A percentile compares a stretch with the other conserved stretches of the same genome.
Conservation (phyloP, 2,329 filamentous ascomycete species). For the Alternaria solani region DNA sequence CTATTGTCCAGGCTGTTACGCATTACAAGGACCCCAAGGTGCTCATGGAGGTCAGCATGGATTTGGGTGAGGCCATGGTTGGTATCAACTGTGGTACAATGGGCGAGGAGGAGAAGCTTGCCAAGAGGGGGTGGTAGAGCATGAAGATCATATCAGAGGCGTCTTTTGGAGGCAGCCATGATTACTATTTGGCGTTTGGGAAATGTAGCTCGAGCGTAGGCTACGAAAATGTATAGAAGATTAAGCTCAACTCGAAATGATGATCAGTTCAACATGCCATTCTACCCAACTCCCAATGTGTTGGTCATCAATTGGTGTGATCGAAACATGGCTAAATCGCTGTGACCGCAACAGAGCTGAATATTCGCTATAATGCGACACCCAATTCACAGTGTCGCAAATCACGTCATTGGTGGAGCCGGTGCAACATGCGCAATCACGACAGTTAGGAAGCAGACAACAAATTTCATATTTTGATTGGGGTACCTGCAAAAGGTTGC, state of each 20-base stretch:
- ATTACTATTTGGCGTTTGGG: not conserved
- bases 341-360: not conserved
- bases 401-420: constrained; percentile 15
- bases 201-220: not conserved
- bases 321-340: not conserved
- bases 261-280: constrained; percentile 9
- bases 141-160: not conserved
- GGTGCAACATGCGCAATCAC: constrained; percentile 3
- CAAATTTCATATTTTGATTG: constrained; percentile 13
- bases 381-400: not conserved
- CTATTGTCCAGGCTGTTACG: constrained; percentile 93
- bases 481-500: constrained; percentile 6
- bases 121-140: constrained; percentile 79
- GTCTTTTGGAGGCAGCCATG: not conserved
- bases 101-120: constrained; percentile 81
- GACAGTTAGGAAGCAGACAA: not conserved
- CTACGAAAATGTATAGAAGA: constrained; percentile 5
- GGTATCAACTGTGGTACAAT: constrained; percentile 87
- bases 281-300: not conserved
- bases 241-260: constrained; percentile 3
- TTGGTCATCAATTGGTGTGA: not conserved
- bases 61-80: constrained; percentile 97
- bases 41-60: constrained; percentile 84
- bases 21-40: constrained; percentile 88
- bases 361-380: not conserved